Conservation (phyloP, 805 yeast genomes). For the Lipomyces mesembrius region DNA sequence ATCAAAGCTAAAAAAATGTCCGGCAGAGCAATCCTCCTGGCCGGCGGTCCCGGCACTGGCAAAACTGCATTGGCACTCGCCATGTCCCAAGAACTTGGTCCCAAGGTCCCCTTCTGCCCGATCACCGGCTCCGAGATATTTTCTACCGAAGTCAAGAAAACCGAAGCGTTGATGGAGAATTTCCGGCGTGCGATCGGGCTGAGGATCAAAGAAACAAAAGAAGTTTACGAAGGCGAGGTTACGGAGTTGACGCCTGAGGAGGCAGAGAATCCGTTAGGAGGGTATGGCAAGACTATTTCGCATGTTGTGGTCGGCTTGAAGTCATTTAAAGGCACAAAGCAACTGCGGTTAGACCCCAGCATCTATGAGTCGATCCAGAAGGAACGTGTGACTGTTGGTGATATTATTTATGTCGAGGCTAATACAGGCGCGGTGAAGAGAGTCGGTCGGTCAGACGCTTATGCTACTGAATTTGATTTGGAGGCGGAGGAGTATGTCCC, state of each 20-base stretch:
- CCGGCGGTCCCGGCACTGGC: constrained; percentile 99
- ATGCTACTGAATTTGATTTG: constrained; percentile 96
- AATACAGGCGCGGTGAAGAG: constrained; percentile 97
- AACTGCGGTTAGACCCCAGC: constrained; percentile 97
- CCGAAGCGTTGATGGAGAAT: constrained; percentile 94
- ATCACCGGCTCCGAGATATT: constrained; percentile 93
- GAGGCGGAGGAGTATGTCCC: constrained; percentile 99
- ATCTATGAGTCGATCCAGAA: constrained; percentile 94
- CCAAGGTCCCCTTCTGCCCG: constrained; percentile 97
- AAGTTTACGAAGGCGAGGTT: constrained; percentile 97
- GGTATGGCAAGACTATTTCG: constrained; percentile 94
- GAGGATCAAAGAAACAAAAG: constrained; percentile 94
- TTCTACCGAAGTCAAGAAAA: constrained; percentile 95
- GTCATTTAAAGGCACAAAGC: constrained; percentile 94
- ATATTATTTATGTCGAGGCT: constrained; percentile 94
- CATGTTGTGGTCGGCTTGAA: constrained; percentile 94
- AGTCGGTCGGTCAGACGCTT: constrained; percentile 98
- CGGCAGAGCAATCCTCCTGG: constrained; percentile 92
- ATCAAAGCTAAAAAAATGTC: constrained; percentile 91
- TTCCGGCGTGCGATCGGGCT: constrained; percentile 96
- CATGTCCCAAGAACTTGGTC: constrained; percentile 93
- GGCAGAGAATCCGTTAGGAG: constrained; percentile 89
- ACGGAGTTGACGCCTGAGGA: constrained; percentile 97
- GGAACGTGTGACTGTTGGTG: constrained; percentile 93
- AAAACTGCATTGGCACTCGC: constrained; percentile 97